Evolutionary conservation across 495 filamentous ascomycete species (phyloP).

Genomic region (Penicillium turbatum): DNA sequence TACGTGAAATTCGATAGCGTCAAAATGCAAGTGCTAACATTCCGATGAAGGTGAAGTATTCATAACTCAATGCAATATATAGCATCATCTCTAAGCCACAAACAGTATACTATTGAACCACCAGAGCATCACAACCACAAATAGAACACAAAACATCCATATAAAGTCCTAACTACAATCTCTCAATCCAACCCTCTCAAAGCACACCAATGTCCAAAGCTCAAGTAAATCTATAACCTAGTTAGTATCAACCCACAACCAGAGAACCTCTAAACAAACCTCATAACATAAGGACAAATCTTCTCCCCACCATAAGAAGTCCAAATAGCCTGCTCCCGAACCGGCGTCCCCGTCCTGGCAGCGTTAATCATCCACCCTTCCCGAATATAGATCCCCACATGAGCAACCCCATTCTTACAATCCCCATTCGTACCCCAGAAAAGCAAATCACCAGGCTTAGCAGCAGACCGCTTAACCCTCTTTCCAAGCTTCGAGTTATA

Average conservation of each 20-base stretch:
- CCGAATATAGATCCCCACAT: conserved; percentile 17
- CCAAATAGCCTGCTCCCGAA: conserved; percentile 19
- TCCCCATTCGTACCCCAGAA: conserved; percentile 18
- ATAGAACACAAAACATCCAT: too few relatives aligned
- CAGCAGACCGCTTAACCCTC: conserved; percentile 10
- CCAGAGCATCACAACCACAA: too few relatives aligned
- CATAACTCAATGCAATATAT: too few relatives aligned
- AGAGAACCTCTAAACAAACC: conserved; percentile 7
- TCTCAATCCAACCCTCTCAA: neutral
- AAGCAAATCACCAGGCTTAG: conserved; percentile 16
- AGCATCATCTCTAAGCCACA: too few relatives aligned
- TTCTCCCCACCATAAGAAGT: conserved; percentile 20
- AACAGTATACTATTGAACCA: too few relatives aligned
- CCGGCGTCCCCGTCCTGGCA: conserved; percentile 16
- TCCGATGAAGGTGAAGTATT: too few relatives aligned
- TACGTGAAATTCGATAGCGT: too few relatives aligned
- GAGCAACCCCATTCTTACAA: conserved; percentile 12
- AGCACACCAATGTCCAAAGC: neutral
- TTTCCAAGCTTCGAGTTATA: conserved; percentile 14
- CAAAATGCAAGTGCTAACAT: too few relatives aligned
- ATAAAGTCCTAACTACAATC: neutral
- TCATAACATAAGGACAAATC: conserved; percentile 17
- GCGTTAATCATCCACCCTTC: conserved; percentile 19
- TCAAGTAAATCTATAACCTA: conserved; percentile 3
- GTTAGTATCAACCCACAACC: neutral